Evolutionary conservation across 2,329 filamentous ascomycete genomes (phyloP).

Genomic region (Penicillium paneum): DNA sequence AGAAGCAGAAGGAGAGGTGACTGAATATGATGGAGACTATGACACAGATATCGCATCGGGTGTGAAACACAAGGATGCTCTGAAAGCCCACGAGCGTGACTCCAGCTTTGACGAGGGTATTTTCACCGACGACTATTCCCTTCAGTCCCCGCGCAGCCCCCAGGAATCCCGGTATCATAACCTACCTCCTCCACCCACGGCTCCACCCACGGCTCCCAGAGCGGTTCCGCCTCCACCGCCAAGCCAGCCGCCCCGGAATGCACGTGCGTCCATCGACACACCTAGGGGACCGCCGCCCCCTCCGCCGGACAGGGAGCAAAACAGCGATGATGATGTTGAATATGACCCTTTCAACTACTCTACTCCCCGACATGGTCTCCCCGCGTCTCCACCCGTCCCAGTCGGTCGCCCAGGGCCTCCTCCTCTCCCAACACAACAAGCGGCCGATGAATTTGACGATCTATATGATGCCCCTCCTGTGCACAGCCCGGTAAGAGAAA

Average conservation of each 20-base stretch:
- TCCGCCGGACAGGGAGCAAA: constrained; percentile 47
- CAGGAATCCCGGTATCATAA: constrained; percentile 32
- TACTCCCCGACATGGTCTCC: constrained; percentile 34
- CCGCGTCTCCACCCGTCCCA: constrained; percentile 19
- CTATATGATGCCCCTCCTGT: constrained; percentile 46
- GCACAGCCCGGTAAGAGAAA: constrained; percentile 33
- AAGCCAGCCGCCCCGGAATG: constrained; percentile 53
- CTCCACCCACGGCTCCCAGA: constrained; percentile 56
- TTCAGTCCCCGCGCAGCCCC: constrained; percentile 46
- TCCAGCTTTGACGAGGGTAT: constrained; percentile 70
- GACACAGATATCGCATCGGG: constrained; percentile 96
- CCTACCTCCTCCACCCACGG: constrained; percentile 56
- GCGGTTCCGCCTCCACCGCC: constrained; percentile 65
- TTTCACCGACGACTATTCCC: constrained; percentile 53
- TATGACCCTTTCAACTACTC: constrained; percentile 54
- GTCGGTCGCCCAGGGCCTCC: constrained; percentile 26
- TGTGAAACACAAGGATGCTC: constrained; percentile 86
- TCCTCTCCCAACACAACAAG: constrained; percentile 26
- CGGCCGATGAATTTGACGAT: constrained; percentile 44
- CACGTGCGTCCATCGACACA: constrained; percentile 35
- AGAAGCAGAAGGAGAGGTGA: constrained; percentile 74
- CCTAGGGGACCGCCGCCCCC: constrained; percentile 37
- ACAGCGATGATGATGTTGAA: constrained; percentile 46
- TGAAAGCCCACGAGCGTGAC: constrained; percentile 77
- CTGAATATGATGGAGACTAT: constrained; percentile 96